These are phyloP conservation scores for Thymus mandschuricus DNA, from an alignment of 257 asterid species.

Conservation along the genomic window DNA sequence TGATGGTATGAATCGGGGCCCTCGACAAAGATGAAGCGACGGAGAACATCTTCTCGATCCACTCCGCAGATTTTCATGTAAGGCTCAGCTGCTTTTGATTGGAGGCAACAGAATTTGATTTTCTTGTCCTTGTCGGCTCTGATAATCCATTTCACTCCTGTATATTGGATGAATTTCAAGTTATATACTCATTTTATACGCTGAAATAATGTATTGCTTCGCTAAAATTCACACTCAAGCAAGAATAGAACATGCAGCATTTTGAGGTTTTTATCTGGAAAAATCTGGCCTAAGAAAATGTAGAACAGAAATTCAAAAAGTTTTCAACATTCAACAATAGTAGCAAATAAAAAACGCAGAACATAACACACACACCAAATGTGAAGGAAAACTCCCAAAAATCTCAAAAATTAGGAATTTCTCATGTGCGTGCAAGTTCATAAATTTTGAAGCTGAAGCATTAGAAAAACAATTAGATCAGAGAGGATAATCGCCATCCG, in stretches of 20 bases:
- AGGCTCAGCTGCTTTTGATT: constrained; percentile 91
- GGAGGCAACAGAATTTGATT: constrained; percentile 91
- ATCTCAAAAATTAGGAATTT: background rate
- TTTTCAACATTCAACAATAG: background rate
- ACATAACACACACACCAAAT: background rate
- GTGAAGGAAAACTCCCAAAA: background rate
- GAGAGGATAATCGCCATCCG: background rate
- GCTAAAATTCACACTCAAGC: background rate
- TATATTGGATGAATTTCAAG: constrained; percentile 24
- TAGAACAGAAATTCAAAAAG: background rate
- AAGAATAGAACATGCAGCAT: background rate
- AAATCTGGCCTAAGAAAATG: background rate
- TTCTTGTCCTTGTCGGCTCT: constrained; percentile 68
- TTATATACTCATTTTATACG: background rate
- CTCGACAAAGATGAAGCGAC: constrained; percentile 82
- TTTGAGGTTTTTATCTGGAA: background rate
- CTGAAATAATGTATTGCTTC: background rate
- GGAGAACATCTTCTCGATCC: constrained; percentile 71
- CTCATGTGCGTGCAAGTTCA: background rate
- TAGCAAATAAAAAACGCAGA: constrained; percentile 12
- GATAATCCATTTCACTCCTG: constrained; percentile 90
- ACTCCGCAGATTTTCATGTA: constrained; percentile 70
- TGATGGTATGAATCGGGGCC: constrained; percentile 81
- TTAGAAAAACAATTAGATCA: constrained; percentile 10
- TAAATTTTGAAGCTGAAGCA: background rate